Evolutionary conservation across 163 green algal species (phyloP), one percentile per base, ranked within the genome.

Genomic region (Scenedesmus sp.): DNA sequence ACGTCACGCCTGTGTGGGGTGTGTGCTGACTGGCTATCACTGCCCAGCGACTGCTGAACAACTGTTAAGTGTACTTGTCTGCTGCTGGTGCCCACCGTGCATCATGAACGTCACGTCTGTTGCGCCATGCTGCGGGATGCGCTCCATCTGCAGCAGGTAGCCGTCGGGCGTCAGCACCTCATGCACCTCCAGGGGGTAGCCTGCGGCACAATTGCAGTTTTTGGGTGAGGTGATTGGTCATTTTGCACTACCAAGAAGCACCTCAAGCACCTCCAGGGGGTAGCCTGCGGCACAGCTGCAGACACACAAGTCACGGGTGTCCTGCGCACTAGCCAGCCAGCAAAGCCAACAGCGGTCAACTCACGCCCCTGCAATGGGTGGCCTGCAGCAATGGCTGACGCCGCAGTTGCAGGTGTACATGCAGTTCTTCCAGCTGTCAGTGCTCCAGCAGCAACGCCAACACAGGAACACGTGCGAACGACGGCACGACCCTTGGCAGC

Each of bases 91-190:
- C 78, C 42, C 30, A 87, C 88, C 88, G 61, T 88, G 80, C 80
- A 89, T 88, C 65, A 92, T 81, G 46, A 92, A 89, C 15, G 81
- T 46, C 30, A 85, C 81, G 43, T 92, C 82, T 30, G 46, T 56
- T 24, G 81, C 12, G 20, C 33, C 51, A 2, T 43, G 65, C 12
- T 51, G 68, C 20, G 88, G 88, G 6, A 92, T 89, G 81, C 88
- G 81, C 88, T 92, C 88, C 88, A 92, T 89, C 1, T 44, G 59
- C 81, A 92, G 82, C 81, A 89, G 40, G 70, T 92, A 92, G 83
- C 56, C 65, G 30, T 76, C 65, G 33, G 61, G 33, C 35, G 88
- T 92, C 0, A 85, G 72, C 20, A 92, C 81, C 44, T 88, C 44
- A 56, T 92, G 81, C 44, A 88, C 68, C 81, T 89, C 81, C 49